Conservation (phyloP, 2,329 filamentous ascomycete species). For the Onygenales sp. region DNA sequence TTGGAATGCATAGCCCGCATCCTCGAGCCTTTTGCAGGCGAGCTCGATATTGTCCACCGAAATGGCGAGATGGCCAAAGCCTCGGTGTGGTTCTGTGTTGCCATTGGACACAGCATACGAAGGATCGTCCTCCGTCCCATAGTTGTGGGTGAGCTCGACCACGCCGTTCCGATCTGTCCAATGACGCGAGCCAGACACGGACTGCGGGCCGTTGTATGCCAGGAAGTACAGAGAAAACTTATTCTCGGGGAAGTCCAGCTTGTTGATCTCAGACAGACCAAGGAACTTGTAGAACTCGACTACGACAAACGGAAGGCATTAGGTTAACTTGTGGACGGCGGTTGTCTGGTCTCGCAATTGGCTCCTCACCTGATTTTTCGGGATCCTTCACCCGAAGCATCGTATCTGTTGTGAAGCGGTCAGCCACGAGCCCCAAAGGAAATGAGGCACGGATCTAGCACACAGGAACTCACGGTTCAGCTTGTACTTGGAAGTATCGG, state of each 20-base stretch:
- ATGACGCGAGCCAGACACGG: conserved; percentile 63
- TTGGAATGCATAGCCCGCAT: conserved; percentile 86
- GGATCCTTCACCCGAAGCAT: conserved; percentile 95
- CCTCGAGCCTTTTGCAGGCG: conserved; percentile 79
- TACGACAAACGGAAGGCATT: conserved; percentile 18
- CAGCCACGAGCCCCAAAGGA: background rate
- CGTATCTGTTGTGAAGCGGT: conserved; percentile 22
- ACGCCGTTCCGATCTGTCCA: conserved; percentile 80
- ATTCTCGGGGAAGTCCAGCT: conserved; percentile 70
- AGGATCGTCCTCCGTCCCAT: conserved; percentile 80
- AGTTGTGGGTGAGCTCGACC: conserved; percentile 74
- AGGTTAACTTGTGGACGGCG: background rate
- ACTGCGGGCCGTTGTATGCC: conserved; percentile 68
- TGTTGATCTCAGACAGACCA: conserved; percentile 74
- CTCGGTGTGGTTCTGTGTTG: conserved; percentile 77
- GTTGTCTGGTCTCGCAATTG: conserved; percentile 16
- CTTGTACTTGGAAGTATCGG: conserved; percentile 55
- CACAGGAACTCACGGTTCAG: conserved; percentile 46
- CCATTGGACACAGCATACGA: conserved; percentile 77
- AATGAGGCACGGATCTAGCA: conserved; percentile 13
- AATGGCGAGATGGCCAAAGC: conserved; percentile 81
- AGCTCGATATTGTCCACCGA: conserved; percentile 76
- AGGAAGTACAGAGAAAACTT: conserved; percentile 97
- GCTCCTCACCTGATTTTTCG: conserved; percentile 53
- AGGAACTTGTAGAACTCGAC: conserved; percentile 93